A percentile compares a stretch with the other conserved stretches of the same genome.
These are phyloP conservation scores for Kurtzmaniella quercitrusa DNA, from an alignment of 1,139 yeast genomes.

Conservation along the genomic window DNA sequence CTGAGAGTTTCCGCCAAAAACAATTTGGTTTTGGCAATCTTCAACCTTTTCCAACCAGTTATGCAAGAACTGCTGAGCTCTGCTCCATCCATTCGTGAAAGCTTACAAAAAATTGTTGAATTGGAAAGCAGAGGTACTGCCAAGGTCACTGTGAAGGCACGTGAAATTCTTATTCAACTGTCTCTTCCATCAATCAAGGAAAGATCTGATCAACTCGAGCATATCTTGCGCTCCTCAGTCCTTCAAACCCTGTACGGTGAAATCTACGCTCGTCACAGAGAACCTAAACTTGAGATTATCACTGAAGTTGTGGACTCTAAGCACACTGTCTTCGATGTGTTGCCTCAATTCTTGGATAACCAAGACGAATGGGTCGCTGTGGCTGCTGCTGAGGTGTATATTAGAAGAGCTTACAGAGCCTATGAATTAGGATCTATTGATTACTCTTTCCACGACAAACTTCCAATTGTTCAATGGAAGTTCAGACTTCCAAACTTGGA, in stretches of 20 bases:
- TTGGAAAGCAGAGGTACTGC: conserved; percentile 87
- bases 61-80: conserved; percentile 64
- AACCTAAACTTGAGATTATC: conserved; percentile 76
- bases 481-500: conserved; percentile 82
- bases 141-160: conserved; percentile 92
- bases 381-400: conserved; percentile 95
- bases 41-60: conserved; percentile 75
- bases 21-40: conserved; percentile 79
- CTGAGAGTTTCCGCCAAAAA: conserved; percentile 92
- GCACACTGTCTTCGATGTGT: conserved; percentile 92
- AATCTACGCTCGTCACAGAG: conserved; percentile 66
- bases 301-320: conserved; percentile 94
- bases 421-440: conserved; percentile 77
- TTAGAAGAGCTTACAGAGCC: conserved; percentile 96
- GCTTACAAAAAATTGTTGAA: conserved; percentile 76
- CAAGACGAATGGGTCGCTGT: conserved; percentile 84
- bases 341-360: conserved; percentile 83
- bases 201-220: conserved; percentile 95
- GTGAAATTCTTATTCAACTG: conserved; percentile 94
- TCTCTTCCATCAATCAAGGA: conserved; percentile 94
- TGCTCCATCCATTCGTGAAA: conserved; percentile 65
- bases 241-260: conserved; percentile 89
- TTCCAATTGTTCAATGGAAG: conserved; percentile 82
- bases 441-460: conserved; percentile 55
- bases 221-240: conserved; percentile 87